Percentiles rank a stretch among this genome's conserved stretches.
These are phyloP conservation scores for Pleurotus citrinopileatus DNA, from an alignment of 768 basidiomycete species.

Conservation along the genomic window DNA sequence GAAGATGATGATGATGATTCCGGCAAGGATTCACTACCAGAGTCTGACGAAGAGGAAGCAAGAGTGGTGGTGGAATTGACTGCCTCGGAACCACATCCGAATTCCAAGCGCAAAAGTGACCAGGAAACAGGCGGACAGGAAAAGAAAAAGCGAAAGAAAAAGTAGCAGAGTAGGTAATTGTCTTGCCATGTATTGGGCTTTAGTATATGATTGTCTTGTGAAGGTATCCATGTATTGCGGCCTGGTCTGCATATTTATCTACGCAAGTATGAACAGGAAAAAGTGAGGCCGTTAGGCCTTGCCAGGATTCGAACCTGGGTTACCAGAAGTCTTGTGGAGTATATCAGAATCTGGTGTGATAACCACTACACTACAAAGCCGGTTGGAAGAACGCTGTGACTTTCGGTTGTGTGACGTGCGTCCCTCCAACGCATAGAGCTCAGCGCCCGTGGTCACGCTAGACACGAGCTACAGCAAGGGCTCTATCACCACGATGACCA, in stretches of 20 bases:
- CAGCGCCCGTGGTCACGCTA: too few relatives aligned
- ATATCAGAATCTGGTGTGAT: conserved; percentile 40
- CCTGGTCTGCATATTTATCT: too few relatives aligned
- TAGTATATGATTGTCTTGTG: background rate
- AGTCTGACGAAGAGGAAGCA: conserved; percentile 25
- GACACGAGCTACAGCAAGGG: background rate
- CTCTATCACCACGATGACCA: conserved; percentile 40
- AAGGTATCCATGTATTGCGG: too few relatives aligned
- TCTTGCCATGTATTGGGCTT: background rate
- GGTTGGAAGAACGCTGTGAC: background rate
- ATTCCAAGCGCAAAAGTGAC: conserved; percentile 22
- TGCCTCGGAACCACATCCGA: background rate
- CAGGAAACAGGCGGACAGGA: conserved; percentile 12
- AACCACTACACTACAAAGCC: conserved; percentile 39
- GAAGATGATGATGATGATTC: conserved; percentile 24
- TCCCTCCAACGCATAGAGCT: too few relatives aligned
- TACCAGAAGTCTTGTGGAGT: conserved; percentile 32
- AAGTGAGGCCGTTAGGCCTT: conserved; percentile 26
- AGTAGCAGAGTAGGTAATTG: conserved; percentile 13
- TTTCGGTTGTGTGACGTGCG: too few relatives aligned
- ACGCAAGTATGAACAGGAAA: too few relatives aligned
- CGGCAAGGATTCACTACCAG: too few relatives aligned
- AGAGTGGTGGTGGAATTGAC: conserved; percentile 16
- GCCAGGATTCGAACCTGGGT: conserved; percentile 49
- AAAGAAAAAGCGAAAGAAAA: conserved; percentile 11